A percentile compares a stretch with the other conserved stretches of the same genome.
These are phyloP conservation scores for Fremontodendron californicum DNA, from an alignment of 345 rosid species.

Conservation along the genomic window DNA sequence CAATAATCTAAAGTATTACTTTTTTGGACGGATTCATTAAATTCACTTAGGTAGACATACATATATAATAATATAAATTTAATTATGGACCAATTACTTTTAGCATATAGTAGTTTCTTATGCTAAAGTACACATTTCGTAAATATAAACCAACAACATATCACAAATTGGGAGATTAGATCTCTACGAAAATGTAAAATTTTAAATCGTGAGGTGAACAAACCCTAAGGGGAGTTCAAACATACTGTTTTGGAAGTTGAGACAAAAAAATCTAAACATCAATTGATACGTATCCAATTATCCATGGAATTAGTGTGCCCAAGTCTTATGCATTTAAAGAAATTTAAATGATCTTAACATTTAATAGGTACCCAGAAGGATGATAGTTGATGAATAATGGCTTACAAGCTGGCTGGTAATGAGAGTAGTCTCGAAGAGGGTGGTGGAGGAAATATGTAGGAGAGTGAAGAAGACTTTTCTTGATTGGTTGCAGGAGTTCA, in stretches of 20 bases:
- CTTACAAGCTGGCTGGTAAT: slow-evolving; percentile 77
- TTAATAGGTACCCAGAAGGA: background rate
- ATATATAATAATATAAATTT: background rate
- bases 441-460: slow-evolving; percentile 57
- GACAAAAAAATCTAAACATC: background rate
- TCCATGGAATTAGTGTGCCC: background rate
- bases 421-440: slow-evolving; percentile 50
- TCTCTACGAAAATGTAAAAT: background rate
- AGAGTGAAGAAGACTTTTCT: slow-evolving; percentile 70
- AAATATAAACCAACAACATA: background rate
- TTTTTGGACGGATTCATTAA: background rate
- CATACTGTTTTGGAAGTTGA: background rate
- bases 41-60: background rate
- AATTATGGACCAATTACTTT: background rate
- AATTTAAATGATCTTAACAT: background rate
- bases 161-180: background rate
- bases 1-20: background rate
- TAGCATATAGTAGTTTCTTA: background rate
- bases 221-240: background rate
- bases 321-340: background rate
- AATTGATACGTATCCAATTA: no score
- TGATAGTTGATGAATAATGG: background rate
- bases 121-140: background rate
- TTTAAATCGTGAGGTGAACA: background rate
- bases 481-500: slow-evolving; percentile 82